phyloP scores from a whole-genome alignment of 495 filamentous ascomycete genomes.

The Neurospora sp. region DNA sequence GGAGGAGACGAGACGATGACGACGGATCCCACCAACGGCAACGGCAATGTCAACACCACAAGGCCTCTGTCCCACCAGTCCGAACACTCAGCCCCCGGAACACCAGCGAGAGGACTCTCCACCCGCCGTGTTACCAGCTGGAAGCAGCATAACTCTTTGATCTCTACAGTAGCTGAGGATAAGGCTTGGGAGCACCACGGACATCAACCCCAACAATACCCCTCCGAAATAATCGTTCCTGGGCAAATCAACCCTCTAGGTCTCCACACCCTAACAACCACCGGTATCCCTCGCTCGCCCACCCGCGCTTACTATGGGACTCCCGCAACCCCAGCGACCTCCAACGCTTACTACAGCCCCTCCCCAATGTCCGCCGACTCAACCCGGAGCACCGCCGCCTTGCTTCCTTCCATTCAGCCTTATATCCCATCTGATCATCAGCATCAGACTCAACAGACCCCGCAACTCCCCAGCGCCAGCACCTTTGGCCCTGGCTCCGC shows the following conservation, averaged over 20 bases:
- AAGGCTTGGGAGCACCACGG: slow-evolving; percentile 6
- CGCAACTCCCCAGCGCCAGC: slow-evolving; percentile 9
- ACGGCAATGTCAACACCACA: background rate
- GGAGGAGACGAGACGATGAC: background rate
- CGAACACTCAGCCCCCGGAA: background rate
- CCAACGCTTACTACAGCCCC: slow-evolving; percentile 18
- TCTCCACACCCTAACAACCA: slow-evolving; percentile 13
- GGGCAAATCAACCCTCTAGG: background rate
- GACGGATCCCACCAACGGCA: background rate
- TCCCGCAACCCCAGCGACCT: slow-evolving; percentile 17
- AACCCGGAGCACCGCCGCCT: slow-evolving; percentile 23
- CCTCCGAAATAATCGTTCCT: too few relatives aligned
- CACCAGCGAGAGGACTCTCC: background rate
- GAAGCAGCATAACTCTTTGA: slow-evolving; percentile 8
- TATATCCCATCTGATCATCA: slow-evolving; percentile 33
- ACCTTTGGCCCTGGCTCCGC: slow-evolving; percentile 6
- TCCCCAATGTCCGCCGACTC: slow-evolving; percentile 23
- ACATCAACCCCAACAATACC: background rate
- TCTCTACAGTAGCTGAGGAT: slow-evolving; percentile 5
- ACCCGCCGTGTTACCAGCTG: slow-evolving; percentile 12
- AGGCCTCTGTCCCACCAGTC: background rate
- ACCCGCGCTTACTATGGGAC: slow-evolving; percentile 13
- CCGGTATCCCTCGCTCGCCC: slow-evolving; percentile 4
- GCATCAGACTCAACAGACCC: slow-evolving; percentile 5
- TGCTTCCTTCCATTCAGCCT: slow-evolving; percentile 24